Conservation (phyloP, 23 red algal genomes). For the Chondrus crispus region DNA sequence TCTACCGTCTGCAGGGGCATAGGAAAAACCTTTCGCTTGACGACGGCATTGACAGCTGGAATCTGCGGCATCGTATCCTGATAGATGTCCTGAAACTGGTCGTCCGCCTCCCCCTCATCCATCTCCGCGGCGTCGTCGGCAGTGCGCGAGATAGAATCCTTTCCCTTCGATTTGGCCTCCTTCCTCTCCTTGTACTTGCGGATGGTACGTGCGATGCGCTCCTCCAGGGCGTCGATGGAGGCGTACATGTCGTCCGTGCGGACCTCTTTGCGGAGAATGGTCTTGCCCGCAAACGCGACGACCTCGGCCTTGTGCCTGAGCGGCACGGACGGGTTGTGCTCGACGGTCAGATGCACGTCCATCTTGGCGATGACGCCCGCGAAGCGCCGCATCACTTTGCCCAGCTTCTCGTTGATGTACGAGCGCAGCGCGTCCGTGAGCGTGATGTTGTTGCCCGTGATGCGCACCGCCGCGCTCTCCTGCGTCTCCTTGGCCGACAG, state of each 20-base stretch:
- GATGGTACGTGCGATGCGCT: conserved; percentile 75
- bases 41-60: conserved; percentile 64
- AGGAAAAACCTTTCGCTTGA: conserved; percentile 71
- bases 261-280: conserved; percentile 71
- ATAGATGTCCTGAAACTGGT: conserved; percentile 25
- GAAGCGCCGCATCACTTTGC: conserved; percentile 59
- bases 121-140: not conserved
- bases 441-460: conserved; percentile 95
- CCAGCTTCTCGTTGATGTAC: conserved; percentile 89
- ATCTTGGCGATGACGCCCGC: conserved; percentile 53
- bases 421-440: conserved; percentile 72
- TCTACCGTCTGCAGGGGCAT: conserved; percentile 84
- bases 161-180: conserved; percentile 15
- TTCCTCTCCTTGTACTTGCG: conserved; percentile 92
- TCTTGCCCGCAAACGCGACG: conserved; percentile 68
- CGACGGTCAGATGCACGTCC: conserved; percentile 95
- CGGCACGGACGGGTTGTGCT: conserved; percentile 84
- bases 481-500: conserved; percentile 20
- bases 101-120: conserved; percentile 33
- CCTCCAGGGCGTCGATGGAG: conserved; percentile 74
- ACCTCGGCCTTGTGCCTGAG: conserved; percentile 78
- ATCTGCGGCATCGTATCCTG: not conserved
- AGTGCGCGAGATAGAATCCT: not conserved
- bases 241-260: conserved; percentile 78
- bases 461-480: conserved; percentile 13